These are phyloP conservation scores for Melampsora americana DNA, from an alignment of 1,284 basidiomycete genomes.

Conservation along the genomic window DNA sequence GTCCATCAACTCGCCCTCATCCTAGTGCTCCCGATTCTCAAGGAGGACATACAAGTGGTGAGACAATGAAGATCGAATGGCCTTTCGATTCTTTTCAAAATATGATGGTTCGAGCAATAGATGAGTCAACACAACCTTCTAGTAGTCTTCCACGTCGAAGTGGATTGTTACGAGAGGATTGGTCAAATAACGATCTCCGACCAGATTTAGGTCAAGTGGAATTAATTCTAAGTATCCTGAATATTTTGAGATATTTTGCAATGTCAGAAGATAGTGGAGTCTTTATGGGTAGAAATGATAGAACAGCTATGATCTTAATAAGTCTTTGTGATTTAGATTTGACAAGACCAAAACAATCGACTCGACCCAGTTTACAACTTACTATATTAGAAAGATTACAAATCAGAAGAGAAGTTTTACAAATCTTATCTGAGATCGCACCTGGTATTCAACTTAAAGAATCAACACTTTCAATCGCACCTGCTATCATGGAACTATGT, in stretches of 20 bases:
- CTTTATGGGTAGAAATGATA: slow-evolving; percentile 15
- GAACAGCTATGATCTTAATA: slow-evolving; percentile 17
- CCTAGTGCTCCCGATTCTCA: background rate
- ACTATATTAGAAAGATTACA: slow-evolving; percentile 59
- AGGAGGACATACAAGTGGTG: background rate
- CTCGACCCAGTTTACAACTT: slow-evolving; percentile 44
- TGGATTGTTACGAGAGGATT: slow-evolving; percentile 20
- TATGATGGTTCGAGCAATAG: slow-evolving; percentile 20
- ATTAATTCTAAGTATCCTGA: slow-evolving; percentile 43
- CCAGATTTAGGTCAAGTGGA: slow-evolving; percentile 32
- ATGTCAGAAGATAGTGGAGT: slow-evolving; percentile 23
- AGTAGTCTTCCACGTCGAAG: background rate
- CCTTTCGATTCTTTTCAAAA: slow-evolving; percentile 15
- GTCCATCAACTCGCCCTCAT: background rate
- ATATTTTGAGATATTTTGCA: slow-evolving; percentile 43
- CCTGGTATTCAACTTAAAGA: slow-evolving; percentile 59
- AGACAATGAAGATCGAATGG: background rate
- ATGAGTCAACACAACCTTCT: slow-evolving; percentile 15
- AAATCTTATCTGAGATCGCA: slow-evolving; percentile 69
- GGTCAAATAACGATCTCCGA: background rate
- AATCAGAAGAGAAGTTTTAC: slow-evolving; percentile 73
- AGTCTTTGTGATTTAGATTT: slow-evolving; percentile 20
- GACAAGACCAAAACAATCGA: background rate
- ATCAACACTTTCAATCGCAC: slow-evolving; percentile 6
- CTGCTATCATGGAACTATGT: slow-evolving; percentile 9